Evolutionary conservation across 1,139 yeast species (phyloP).

Genomic region (Hyphopichia burtonii): DNA sequence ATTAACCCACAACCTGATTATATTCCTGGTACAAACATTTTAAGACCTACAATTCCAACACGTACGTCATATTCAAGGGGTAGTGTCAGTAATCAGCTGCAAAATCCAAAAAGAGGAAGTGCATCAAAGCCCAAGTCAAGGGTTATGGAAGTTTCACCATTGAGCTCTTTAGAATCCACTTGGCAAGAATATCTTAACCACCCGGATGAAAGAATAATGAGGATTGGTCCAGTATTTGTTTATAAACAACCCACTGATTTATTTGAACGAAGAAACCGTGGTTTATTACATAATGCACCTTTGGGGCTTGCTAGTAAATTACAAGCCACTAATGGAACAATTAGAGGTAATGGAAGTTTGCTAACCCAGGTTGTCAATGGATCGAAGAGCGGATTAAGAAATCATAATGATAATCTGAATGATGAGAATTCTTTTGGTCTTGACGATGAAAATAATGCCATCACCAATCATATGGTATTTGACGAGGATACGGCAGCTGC

Average conservation of each 20-base stretch:
- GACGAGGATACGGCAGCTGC: conserved; percentile 13
- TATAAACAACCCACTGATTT: conserved; percentile 38
- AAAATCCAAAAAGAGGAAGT: conserved; percentile 12
- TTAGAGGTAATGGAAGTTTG: conserved; percentile 28
- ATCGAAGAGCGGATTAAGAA: conserved; percentile 29
- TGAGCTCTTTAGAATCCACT: conserved; percentile 61
- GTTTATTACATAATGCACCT: conserved; percentile 61
- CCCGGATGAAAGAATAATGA: conserved; percentile 69
- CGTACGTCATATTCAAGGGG: conserved; percentile 29
- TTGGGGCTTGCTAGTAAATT: conserved; percentile 35
- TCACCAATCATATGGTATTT: conserved; percentile 24
- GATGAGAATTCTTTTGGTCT: conserved; percentile 10
- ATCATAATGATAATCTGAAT: conserved; percentile 10
- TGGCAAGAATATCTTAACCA: conserved; percentile 63
- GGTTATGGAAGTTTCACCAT: conserved; percentile 50
- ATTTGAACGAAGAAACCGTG: conserved; percentile 58
- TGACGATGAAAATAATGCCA: conserved; percentile 29
- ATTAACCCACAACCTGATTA: conserved; percentile 24
- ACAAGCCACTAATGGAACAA: conserved; percentile 15
- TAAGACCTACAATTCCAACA: conserved; percentile 51
- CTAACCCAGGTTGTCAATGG: conserved; percentile 60
- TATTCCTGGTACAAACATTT: conserved; percentile 59
- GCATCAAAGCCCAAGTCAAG: conserved; percentile 23
- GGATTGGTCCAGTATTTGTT: conserved; percentile 54
- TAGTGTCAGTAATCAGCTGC: neutral